phyloP scores from a whole-genome alignment of 805 yeast genomes.

The Ogataea pilisensis region DNA sequence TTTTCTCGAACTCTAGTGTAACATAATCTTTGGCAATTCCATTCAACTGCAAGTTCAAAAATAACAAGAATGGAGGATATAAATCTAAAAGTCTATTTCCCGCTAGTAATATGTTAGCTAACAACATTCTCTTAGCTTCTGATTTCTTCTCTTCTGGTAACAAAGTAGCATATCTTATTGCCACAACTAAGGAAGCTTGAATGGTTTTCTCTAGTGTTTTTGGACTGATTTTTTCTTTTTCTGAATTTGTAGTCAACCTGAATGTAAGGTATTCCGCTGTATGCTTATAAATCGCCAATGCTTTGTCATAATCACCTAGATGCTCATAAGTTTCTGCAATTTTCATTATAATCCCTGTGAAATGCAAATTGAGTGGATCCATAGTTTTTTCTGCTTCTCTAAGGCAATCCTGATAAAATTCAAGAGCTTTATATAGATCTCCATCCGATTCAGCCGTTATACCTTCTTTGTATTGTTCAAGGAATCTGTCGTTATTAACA shows the following conservation, averaged over 20 bases:
- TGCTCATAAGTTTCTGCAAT: constrained; percentile 77
- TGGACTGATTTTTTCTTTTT: too few relatives aligned
- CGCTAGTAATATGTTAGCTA: constrained; percentile 22
- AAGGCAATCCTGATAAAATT: constrained; percentile 66
- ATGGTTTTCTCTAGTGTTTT: constrained; percentile 4
- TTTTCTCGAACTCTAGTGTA: background rate
- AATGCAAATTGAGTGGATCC: constrained; percentile 64
- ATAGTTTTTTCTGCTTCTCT: constrained; percentile 51
- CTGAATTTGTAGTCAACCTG: constrained; percentile 1
- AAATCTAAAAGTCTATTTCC: constrained; percentile 21
- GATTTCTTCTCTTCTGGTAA: constrained; percentile 16
- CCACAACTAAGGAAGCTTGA: constrained; percentile 20
- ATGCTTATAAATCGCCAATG: constrained; percentile 23
- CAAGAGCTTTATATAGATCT: constrained; percentile 60
- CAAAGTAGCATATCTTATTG: constrained; percentile 22
- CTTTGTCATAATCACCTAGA: constrained; percentile 22
- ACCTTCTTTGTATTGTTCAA: background rate
- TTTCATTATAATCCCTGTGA: constrained; percentile 82
- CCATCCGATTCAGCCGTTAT: constrained; percentile 29
- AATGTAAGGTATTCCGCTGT: constrained; percentile 12
- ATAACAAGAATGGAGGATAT: constrained; percentile 25
- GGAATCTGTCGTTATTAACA: background rate
- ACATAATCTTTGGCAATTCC: background rate
- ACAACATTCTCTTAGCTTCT: constrained; percentile 20
- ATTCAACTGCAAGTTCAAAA: constrained; percentile 11